A percentile compares a stretch with the other conserved stretches of the same genome.
These are phyloP conservation scores for Mentha longifolia DNA, from an alignment of 257 asterid species.

Conservation along the genomic window DNA sequence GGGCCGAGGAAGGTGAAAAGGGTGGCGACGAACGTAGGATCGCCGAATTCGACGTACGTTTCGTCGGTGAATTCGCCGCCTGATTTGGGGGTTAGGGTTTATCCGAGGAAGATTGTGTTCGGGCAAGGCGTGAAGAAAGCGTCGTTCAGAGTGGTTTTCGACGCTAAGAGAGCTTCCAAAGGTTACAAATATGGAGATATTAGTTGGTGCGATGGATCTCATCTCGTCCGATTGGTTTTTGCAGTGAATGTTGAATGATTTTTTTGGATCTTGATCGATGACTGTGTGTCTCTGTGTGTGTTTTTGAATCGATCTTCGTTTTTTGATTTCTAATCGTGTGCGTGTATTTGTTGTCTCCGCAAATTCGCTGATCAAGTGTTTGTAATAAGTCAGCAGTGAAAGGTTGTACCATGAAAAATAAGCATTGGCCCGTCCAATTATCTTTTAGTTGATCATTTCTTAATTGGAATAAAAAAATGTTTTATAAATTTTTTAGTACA, in stretches of 20 bases:
- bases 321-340: too few relatives aligned
- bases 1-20: constrained; percentile 50
- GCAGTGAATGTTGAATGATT: constrained; percentile 50
- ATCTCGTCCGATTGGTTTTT: constrained; percentile 53
- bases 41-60: constrained; percentile 47
- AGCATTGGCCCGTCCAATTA: too few relatives aligned
- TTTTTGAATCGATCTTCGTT: too few relatives aligned
- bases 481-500: too few relatives aligned
- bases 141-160: constrained; percentile 50
- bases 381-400: too few relatives aligned
- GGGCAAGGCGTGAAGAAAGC: too few relatives aligned
- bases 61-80: constrained; percentile 47
- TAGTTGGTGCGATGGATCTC: constrained; percentile 61
- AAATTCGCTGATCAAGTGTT: too few relatives aligned
- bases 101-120: constrained; percentile 42
- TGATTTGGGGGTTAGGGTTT: constrained; percentile 52
- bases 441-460: too few relatives aligned
- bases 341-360: too few relatives aligned
- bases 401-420: neutral
- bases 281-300: too few relatives aligned
- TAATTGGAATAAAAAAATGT: too few relatives aligned
- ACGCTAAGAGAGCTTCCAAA: constrained; percentile 47
- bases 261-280: neutral
- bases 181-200: constrained; percentile 68
- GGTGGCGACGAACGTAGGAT: constrained; percentile 56